Evolutionary conservation across 495 filamentous ascomycete species (phyloP), one percentile per base, ranked within the genome.

Genomic region (Antarctomyces pellizariae): DNA sequence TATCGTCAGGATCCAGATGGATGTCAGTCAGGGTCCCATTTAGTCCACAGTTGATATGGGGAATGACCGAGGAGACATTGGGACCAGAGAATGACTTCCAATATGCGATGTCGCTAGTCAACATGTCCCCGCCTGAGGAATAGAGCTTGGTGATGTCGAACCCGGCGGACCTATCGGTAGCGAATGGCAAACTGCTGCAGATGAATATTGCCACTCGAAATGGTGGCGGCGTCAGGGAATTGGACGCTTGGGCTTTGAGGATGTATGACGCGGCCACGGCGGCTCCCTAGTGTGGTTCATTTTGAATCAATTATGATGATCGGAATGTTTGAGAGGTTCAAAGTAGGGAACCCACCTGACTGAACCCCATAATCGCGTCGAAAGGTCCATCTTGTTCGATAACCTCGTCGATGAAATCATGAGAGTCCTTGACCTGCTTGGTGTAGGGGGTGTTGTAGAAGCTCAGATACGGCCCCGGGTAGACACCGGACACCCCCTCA

Each of bases 121-220:
- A n/a, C n/a, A n/a, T n/a, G n/a, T n/a, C n/a, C n/a, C n/a, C n/a
- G n/a, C n/a, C n/a, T n/a, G n/a, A n/a, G n/a, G n/a, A n/a, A n/a
- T n/a, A n/a, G n/a, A n/a, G n/a, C n/a, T n/a, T n/a, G n/a, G n/a
- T n/a, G n/a, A n/a, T n/a, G n/a, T n/a, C n/a, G n/a, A n/a, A n/a
- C n/a, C n/a, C n/a, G n/a, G n/a, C n/a, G n/a, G n/a, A n/a, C n/a
- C n/a, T n/a, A n/a, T n/a, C 39, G n/a, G 56, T 44, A 0, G 31
- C 24, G 13, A 68, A 43, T 6, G 59, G 49, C 2, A 63, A 29
- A 3, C 56, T 56, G 13, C 65, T 64, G 35, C 64, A 64, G 29
- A 70, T 47, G 38, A 72, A 72, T 15, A 72, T 47, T 4, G 59
- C 67, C 1, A 56, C 53, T 35, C 57, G 57, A 50, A 73, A 72